These are phyloP conservation scores for Penicillium paxilli DNA, from an alignment of 495 filamentous ascomycete species.

Conservation along the genomic window DNA sequence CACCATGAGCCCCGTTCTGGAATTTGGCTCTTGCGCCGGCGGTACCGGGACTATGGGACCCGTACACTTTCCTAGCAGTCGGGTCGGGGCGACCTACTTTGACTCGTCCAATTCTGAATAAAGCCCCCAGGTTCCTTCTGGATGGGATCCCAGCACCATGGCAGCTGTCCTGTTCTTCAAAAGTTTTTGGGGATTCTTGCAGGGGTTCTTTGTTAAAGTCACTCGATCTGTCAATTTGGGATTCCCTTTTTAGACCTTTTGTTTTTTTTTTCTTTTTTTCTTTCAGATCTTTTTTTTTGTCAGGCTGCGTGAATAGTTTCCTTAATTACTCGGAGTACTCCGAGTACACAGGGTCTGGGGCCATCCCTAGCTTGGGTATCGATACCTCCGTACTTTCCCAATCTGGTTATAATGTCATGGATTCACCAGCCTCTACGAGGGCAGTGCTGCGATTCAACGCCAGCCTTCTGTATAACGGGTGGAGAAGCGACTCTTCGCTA, in stretches of 20 bases:
- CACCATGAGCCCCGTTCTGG: neutral
- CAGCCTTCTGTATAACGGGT: neutral
- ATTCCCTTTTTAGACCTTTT: too few relatives aligned
- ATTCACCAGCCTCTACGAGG: neutral
- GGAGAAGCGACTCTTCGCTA: neutral
- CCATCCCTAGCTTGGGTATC: neutral
- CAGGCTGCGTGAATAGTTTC: neutral
- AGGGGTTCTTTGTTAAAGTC: conserved; percentile 14
- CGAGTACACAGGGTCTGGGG: conserved; percentile 9
- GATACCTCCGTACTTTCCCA: neutral
- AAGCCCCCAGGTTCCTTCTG: conserved; percentile 11
- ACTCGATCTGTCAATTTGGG: too few relatives aligned
- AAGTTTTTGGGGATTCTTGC: conserved; percentile 11
- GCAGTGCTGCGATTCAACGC: neutral
- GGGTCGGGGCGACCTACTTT: conserved; percentile 21
- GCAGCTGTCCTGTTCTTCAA: conserved; percentile 8
- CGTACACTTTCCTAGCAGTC: conserved; percentile 22
- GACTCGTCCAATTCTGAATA: conserved; percentile 21
- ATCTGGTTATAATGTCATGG: neutral
- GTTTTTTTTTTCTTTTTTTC: neutral
- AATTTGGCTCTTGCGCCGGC: conserved; percentile 18
- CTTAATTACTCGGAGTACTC: conserved; percentile 12
- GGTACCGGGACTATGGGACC: conserved; percentile 30
- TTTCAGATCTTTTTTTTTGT: too few relatives aligned
- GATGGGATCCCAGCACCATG: conserved; percentile 22